Percentiles rank a stretch among this genome's conserved stretches.
Conservation (phyloP, 768 basidiomycete genomes). For the Mycena vulgaris region DNA sequence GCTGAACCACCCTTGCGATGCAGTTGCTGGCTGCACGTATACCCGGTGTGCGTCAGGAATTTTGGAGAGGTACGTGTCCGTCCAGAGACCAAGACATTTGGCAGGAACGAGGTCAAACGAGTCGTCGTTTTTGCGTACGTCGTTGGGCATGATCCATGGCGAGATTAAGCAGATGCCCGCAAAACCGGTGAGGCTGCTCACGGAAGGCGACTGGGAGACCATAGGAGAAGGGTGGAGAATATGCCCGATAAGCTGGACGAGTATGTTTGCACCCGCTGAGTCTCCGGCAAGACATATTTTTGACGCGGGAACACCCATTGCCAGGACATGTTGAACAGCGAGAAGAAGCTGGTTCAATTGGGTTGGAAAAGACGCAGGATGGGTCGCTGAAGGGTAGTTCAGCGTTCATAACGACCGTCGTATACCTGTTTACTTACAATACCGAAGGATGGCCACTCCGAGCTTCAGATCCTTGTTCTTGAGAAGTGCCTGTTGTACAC, state of each 20-base stretch:
- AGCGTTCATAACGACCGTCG: neutral
- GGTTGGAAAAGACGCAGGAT: conserved; percentile 36
- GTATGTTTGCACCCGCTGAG: conserved; percentile 40
- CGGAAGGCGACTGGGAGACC: neutral
- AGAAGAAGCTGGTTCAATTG: conserved; percentile 36
- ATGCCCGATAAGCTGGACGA: conserved; percentile 35
- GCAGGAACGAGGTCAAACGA: conserved; percentile 20
- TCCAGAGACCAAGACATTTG: neutral
- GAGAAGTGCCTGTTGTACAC: conserved; percentile 9
- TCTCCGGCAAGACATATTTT: conserved; percentile 42
- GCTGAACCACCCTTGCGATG: conserved; percentile 4
- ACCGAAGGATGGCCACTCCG: conserved; percentile 24
- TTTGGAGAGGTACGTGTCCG: conserved; percentile 8
- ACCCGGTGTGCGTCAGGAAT: conserved; percentile 7
- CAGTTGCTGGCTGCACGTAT: conserved; percentile 2
- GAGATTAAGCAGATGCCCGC: conserved; percentile 30
- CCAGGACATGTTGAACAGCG: conserved; percentile 33
- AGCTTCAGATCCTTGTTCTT: conserved; percentile 3
- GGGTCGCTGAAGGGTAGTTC: neutral
- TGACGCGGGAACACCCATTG: conserved; percentile 30
- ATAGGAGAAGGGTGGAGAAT: conserved; percentile 35
- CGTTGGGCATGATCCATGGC: conserved; percentile 21
- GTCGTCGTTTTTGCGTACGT: neutral
- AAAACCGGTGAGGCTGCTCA: conserved; percentile 1
- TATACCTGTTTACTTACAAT: neutral